Percentiles rank a stretch among this genome's conserved stretches.
Conservation (phyloP, 768 basidiomycete species). For the Zangia roseola region DNA sequence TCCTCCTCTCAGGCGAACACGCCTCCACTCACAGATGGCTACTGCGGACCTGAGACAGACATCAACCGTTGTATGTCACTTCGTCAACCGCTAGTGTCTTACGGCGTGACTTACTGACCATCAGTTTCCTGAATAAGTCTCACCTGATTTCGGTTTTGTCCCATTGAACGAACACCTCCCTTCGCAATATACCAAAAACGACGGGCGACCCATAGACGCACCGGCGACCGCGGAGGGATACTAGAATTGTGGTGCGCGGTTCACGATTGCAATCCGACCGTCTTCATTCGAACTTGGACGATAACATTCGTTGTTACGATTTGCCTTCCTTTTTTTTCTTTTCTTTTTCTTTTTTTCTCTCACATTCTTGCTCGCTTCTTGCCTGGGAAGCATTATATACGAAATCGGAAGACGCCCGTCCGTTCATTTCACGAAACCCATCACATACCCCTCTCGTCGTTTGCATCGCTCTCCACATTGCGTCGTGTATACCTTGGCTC, state of each 20-base stretch:
- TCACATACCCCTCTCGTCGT: conserved; percentile 33
- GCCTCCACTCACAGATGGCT: conserved; percentile 65
- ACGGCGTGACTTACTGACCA: conserved; percentile 47
- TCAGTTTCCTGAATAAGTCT: conserved; percentile 52
- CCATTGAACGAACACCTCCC: conserved; percentile 77
- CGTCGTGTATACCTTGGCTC: conserved; percentile 37
- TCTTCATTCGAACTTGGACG: conserved; percentile 34
- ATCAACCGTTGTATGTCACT: conserved; percentile 79
- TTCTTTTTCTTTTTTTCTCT: conserved; percentile 6
- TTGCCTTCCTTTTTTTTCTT: conserved; percentile 30
- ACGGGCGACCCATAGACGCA: conserved; percentile 47
- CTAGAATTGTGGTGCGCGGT: conserved; percentile 29
- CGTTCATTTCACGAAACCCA: conserved; percentile 35
- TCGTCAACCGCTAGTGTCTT: conserved; percentile 24
- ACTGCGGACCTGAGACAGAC: conserved; percentile 63
- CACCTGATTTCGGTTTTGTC: conserved; percentile 84
- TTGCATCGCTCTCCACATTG: conserved; percentile 38
- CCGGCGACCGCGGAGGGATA: conserved; percentile 23
- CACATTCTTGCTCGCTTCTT: conserved; percentile 30
- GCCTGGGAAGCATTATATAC: conserved; percentile 28
- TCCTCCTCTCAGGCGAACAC: conserved; percentile 83
- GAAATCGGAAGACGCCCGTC: conserved; percentile 35
- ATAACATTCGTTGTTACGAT: conserved; percentile 33
- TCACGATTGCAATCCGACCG: conserved; percentile 29
- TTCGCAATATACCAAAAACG: conserved; percentile 58